These are phyloP conservation scores for Eucalyptus viminalis DNA, from an alignment of 345 rosid genomes.

Conservation along the genomic window DNA sequence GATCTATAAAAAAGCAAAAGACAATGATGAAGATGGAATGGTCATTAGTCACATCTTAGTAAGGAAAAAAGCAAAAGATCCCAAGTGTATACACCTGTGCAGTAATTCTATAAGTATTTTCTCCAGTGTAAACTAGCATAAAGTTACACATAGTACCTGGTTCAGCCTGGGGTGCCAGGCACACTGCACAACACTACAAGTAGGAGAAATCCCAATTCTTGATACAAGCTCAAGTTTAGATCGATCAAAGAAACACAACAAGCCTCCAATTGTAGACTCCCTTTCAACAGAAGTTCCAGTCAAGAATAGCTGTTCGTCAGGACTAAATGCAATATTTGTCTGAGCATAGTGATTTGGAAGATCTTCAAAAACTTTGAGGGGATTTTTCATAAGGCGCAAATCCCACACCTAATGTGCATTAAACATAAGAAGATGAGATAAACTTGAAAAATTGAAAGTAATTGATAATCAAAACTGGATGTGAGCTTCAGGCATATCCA, in stretches of 20 bases:
- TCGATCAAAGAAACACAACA: conserved; percentile 80
- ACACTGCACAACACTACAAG: conserved; percentile 85
- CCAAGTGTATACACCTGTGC: background rate
- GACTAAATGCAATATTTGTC: conserved; percentile 89
- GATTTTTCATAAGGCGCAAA: conserved; percentile 65
- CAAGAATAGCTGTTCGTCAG: conserved; percentile 74
- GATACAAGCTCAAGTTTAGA: conserved; percentile 84
- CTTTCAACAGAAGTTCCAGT: conserved; percentile 95
- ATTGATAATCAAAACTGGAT: background rate
- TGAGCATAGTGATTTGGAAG: conserved; percentile 89
- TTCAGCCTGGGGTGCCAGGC: conserved; percentile 91
- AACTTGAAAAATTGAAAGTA: background rate
- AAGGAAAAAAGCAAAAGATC: background rate
- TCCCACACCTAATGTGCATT: conserved; percentile 73
- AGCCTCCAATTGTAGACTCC: conserved; percentile 74
- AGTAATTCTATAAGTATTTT: background rate
- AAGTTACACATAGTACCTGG: conserved; percentile 41
- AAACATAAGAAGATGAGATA: background rate
- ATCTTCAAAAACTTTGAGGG: conserved; percentile 75
- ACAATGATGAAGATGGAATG: background rate
- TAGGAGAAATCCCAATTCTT: conserved; percentile 77
- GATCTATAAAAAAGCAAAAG: conserved; percentile 22
- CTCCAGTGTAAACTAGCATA: background rate
- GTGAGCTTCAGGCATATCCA: background rate
- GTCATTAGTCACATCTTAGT: background rate